These are phyloP conservation scores for Trichophyton mentagrophytes DNA, from an alignment of 2,329 filamentous ascomycete genomes.

Conservation along the genomic window DNA sequence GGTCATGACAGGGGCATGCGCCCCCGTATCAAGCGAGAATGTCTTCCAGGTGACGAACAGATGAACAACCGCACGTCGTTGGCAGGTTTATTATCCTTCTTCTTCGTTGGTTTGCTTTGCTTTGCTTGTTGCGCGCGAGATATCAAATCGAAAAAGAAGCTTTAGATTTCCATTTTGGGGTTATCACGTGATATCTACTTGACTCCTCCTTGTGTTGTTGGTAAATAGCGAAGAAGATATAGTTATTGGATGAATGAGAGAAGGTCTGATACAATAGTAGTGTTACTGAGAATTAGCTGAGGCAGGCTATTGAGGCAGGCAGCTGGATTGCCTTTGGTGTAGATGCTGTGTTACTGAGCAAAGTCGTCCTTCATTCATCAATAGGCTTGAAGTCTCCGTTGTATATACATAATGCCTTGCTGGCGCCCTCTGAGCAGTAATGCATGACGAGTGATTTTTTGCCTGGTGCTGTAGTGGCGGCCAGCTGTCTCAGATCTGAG, in stretches of 20 bases:
- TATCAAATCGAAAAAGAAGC: neutral
- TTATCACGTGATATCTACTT: neutral
- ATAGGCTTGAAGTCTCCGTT: slow-evolving; percentile 40
- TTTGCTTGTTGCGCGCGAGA: neutral
- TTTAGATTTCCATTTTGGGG: neutral
- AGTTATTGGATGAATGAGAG: neutral
- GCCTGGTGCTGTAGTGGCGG: slow-evolving; percentile 37
- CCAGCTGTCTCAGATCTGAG: slow-evolving; percentile 68
- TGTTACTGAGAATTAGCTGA: neutral
- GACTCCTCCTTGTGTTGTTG: neutral
- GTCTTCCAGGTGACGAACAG: neutral
- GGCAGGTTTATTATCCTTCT: neutral
- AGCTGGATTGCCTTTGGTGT: neutral
- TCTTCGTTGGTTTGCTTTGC: neutral
- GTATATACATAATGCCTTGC: slow-evolving; percentile 57
- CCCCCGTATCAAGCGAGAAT: neutral
- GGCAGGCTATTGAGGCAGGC: neutral
- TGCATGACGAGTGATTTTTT: slow-evolving; percentile 63
- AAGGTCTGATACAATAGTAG: neutral
- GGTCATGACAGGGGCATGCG: neutral
- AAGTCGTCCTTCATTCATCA: neutral
- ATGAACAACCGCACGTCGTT: neutral
- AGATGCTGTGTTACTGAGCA: neutral
- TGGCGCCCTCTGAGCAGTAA: slow-evolving; percentile 82
- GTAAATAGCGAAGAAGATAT: neutral